phyloP scores from a whole-genome alignment of 345 rosid genomes.

The Ailanthus altissimus region DNA sequence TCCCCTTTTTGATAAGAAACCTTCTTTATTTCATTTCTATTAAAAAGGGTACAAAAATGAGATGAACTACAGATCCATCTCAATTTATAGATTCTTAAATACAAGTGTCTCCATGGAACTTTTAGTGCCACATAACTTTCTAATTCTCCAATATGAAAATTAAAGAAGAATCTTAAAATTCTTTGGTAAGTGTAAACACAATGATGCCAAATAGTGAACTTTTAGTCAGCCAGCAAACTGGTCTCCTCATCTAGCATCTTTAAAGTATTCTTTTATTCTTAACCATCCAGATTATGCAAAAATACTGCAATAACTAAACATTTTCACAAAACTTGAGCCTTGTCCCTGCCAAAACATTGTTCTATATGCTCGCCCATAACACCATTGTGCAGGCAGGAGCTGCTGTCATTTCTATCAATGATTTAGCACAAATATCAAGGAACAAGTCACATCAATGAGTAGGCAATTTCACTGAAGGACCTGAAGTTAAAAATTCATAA shows the following conservation, averaged over 20 bases:
- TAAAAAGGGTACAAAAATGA: not conserved
- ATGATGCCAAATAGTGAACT: too few species aligned
- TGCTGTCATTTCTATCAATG: not conserved
- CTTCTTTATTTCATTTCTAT: too few species aligned
- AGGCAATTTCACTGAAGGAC: not conserved
- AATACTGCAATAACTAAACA: not conserved
- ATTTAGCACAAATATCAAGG: not conserved
- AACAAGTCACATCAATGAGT: not conserved
- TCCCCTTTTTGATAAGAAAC: not conserved
- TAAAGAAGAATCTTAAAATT: too few species aligned
- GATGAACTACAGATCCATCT: not conserved
- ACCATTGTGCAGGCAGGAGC: not conserved
- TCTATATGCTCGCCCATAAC: not conserved
- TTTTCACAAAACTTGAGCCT: not conserved
- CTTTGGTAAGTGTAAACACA: too few species aligned
- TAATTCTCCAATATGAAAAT: too few species aligned
- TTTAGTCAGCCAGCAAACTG: not conserved
- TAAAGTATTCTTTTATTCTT: too few species aligned
- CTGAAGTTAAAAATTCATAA: not conserved
- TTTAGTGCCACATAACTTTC: too few species aligned
- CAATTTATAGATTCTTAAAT: too few species aligned
- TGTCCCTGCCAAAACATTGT: too few species aligned
- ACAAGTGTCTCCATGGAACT: too few species aligned
- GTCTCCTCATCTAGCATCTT: not conserved
- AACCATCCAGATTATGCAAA: not conserved